These are phyloP conservation scores for Rhynchospora tenuis DNA, from an alignment of 176 grass and related monocot genomes.

Conservation along the genomic window DNA sequence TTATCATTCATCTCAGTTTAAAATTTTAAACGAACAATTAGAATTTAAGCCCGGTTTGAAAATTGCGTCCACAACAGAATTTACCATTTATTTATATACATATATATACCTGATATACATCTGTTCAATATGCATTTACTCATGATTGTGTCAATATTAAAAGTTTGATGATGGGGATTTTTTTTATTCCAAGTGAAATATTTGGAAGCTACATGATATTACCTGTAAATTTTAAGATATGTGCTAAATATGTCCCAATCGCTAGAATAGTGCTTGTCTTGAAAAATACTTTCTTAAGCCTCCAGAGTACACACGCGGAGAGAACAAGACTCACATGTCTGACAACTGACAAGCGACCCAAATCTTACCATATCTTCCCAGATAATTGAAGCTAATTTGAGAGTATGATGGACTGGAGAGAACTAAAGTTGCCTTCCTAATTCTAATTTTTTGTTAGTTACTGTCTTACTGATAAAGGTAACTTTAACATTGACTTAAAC, in stretches of 20 bases:
- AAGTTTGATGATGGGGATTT: background rate
- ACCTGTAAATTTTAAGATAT: background rate
- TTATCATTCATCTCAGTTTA: too few species aligned
- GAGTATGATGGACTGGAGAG: background rate
- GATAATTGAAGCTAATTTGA: background rate
- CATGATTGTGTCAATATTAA: background rate
- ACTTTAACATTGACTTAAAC: too few species aligned
- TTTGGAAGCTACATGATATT: background rate
- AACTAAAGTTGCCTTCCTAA: background rate
- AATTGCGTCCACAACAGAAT: too few species aligned
- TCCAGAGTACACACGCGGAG: background rate
- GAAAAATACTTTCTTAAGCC: background rate
- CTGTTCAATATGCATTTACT: too few species aligned
- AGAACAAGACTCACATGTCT: background rate
- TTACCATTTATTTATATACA: too few species aligned
- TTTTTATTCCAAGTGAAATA: background rate
- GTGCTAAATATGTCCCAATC: background rate
- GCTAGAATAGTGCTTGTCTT: background rate
- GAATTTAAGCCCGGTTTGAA: too few species aligned
- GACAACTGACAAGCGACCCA: too few species aligned
- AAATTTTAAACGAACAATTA: too few species aligned
- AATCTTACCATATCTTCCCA: background rate
- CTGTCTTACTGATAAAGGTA: background rate
- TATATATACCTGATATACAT: too few species aligned
- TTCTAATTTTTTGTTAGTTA: background rate